A percentile compares a stretch with the other conserved stretches of the same genome.
These are phyloP conservation scores for Blastobotrys proliferans DNA, from an alignment of 1,139 yeast genomes.

Conservation along the genomic window DNA sequence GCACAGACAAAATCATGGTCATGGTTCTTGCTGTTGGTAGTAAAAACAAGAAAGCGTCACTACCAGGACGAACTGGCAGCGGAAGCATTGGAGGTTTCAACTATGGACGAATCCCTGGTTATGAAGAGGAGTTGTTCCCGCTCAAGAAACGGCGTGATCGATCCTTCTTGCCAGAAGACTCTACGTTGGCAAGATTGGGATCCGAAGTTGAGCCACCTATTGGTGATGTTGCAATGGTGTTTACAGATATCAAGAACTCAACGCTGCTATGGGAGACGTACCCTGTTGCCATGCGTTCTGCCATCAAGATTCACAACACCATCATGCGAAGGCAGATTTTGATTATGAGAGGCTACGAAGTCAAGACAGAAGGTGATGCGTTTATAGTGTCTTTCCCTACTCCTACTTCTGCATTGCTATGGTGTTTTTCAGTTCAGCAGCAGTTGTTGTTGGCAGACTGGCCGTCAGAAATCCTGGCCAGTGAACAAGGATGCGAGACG, in stretches of 20 bases:
- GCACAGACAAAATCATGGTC: constrained; percentile 76
- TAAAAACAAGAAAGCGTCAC: constrained; percentile 22
- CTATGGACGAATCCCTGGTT: constrained; percentile 36
- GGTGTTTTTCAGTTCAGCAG: constrained; percentile 93
- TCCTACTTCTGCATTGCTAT: constrained; percentile 80
- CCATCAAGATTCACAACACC: constrained; percentile 88
- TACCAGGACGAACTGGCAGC: constrained; percentile 8
- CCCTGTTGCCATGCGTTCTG: constrained; percentile 94
- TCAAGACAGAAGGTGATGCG: constrained; percentile 98
- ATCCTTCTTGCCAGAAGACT: constrained; percentile 61
- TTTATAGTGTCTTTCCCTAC: constrained; percentile 98
- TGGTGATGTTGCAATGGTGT: constrained; percentile 91
- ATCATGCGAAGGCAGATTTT: constrained; percentile 92
- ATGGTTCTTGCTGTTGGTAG: constrained; percentile 67
- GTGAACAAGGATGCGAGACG: constrained; percentile 80
- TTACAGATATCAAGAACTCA: constrained; percentile 94
- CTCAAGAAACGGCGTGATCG: constrained; percentile 52
- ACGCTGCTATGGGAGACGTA: constrained; percentile 90
- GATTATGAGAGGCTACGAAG: constrained; percentile 95
- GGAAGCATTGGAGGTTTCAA: constrained; percentile 14
- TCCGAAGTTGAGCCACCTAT: constrained; percentile 94
- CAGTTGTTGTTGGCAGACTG: constrained; percentile 83
- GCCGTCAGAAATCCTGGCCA: constrained; percentile 89
- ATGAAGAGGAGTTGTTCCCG: constrained; percentile 45
- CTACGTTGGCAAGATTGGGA: constrained; percentile 75